Percentiles rank a stretch among this genome's conserved stretches.
phyloP scores from a whole-genome alignment of 2,329 filamentous ascomycete species.

The Fusarium xylarioides region DNA sequence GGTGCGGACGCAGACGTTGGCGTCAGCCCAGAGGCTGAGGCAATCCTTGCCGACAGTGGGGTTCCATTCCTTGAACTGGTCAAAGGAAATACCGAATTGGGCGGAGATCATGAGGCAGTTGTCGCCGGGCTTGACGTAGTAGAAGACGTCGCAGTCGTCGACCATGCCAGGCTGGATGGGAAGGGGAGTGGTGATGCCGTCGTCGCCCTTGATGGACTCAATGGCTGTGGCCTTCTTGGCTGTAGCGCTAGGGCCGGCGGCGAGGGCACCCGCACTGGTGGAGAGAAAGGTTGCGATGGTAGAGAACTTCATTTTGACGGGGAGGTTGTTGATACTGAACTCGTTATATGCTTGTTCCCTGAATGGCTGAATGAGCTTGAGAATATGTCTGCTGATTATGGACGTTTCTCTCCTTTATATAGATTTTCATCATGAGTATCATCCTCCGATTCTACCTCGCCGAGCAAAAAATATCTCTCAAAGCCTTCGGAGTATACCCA shows the following conservation, averaged over 20 bases:
- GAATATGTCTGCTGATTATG: fast-evolving
- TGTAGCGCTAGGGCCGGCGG: not conserved
- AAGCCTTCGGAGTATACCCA: not conserved
- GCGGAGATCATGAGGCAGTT: not conserved
- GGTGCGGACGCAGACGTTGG: conserved; percentile 1
- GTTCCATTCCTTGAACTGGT: conserved; percentile 12
- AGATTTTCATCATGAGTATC: not conserved
- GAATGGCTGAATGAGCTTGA: not conserved
- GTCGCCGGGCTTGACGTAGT: not conserved
- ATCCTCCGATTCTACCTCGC: not conserved
- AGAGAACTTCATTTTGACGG: conserved; percentile 1
- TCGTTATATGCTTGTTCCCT: fast-evolving
- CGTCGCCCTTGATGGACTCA: not conserved
- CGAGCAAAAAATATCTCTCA: not conserved
- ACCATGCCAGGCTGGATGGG: conserved; percentile 23
- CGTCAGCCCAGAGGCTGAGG: not conserved
- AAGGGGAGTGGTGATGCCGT: conserved; percentile 8
- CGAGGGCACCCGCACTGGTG: not conserved
- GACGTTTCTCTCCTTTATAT: not conserved
- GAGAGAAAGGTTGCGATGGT: not conserved
- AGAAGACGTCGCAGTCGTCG: conserved; percentile 2
- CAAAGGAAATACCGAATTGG: not conserved
- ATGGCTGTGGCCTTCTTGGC: conserved; percentile 4
- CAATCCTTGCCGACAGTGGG: not conserved
- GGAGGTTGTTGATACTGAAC: not conserved